A percentile compares a stretch with the other conserved stretches of the same genome.
phyloP scores from a whole-genome alignment of 2,329 filamentous ascomycete genomes.

The Monilinia laxa region DNA sequence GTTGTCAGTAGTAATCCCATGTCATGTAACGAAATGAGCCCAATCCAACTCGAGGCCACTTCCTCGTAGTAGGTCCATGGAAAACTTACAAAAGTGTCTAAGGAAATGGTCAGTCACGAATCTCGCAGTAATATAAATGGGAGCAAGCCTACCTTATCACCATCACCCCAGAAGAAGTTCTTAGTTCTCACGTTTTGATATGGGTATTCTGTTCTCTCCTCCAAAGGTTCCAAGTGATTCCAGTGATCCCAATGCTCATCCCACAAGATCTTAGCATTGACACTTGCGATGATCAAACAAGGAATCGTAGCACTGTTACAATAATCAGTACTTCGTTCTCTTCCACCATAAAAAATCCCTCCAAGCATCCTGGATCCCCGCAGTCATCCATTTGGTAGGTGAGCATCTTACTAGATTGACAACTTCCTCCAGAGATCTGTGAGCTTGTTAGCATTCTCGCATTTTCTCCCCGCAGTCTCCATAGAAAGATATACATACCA shows the following conservation, averaged over 20 bases:
- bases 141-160: conserved; percentile 73
- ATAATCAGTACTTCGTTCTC: conserved; percentile 26
- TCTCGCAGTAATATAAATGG: conserved; percentile 23
- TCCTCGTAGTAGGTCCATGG: not conserved
- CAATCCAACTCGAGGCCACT: conserved; percentile 16
- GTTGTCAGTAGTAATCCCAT: conserved; percentile 1
- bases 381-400: not conserved
- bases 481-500: conserved; percentile 56
- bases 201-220: conserved; percentile 89
- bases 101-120: conserved; percentile 25
- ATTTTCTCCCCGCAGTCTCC: conserved; percentile 24
- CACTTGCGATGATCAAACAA: conserved; percentile 64
- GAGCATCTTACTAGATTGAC: conserved; percentile 77
- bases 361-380: not conserved
- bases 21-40: not conserved
- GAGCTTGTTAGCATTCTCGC: conserved; percentile 31
- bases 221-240: conserved; percentile 77
- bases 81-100: conserved; percentile 65
- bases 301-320: conserved; percentile 69
- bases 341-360: not conserved
- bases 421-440: conserved; percentile 93
- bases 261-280: conserved; percentile 92
- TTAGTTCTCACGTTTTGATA: conserved; percentile 98
- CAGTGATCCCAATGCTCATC: conserved; percentile 97
- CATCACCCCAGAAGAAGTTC: conserved; percentile 94